Conservation (phyloP, 2,329 filamentous ascomycete genomes). For the Colletotrichum lupini region DNA sequence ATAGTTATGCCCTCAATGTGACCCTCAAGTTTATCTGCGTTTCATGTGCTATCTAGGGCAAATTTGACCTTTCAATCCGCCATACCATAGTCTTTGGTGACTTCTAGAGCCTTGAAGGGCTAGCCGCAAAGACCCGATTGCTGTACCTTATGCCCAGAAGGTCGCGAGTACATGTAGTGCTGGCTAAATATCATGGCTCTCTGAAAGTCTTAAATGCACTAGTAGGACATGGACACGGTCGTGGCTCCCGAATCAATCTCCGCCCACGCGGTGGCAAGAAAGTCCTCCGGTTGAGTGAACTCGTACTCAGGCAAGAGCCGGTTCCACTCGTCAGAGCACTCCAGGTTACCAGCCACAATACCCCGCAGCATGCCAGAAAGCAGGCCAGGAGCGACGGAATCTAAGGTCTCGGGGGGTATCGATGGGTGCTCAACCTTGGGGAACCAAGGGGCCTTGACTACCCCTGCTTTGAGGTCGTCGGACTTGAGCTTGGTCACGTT, state of each 20-base stretch:
- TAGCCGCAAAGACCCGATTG: too few relatives aligned
- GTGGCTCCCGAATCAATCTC: not conserved
- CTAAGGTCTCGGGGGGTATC: conserved; percentile 38
- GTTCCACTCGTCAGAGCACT: conserved; percentile 57
- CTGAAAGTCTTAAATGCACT: not conserved
- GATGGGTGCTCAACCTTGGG: conserved; percentile 43
- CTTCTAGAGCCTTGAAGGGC: too few relatives aligned
- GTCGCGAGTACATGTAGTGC: too few relatives aligned
- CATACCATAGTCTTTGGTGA: too few relatives aligned
- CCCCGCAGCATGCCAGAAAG: conserved; percentile 49
- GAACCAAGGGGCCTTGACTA: conserved; percentile 53
- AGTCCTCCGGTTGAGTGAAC: conserved; percentile 54
- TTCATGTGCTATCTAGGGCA: too few relatives aligned
- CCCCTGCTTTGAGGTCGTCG: conserved; percentile 59
- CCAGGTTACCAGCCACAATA: conserved; percentile 46
- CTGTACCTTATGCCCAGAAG: too few relatives aligned
- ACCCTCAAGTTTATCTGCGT: too few relatives aligned
- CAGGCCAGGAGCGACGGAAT: conserved; percentile 24
- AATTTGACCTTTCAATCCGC: too few relatives aligned
- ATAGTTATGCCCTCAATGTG: too few relatives aligned
- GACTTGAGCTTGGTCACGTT: conserved; percentile 55
- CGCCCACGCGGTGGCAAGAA: conserved; percentile 52
- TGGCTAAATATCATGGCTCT: not conserved
- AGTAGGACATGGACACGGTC: not conserved
- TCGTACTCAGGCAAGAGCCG: conserved; percentile 54